These are phyloP conservation scores for Arabidopsis thaliana DNA, from an alignment of 345 rosid species.

Conservation along the genomic window TAIR10.1 NC_003071.7:12114001-12114500, in stretches of 20 bases:
- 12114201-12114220: constrained; percentile 28
- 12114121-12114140: constrained; percentile 1
- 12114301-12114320: no score
- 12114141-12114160: constrained; percentile 21
- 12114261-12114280: constrained; percentile 5
- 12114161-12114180: constrained; percentile 31
- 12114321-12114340: constrained; percentile 47
- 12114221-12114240: neutral
- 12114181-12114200: constrained; percentile 18
- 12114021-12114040: constrained; percentile 46
- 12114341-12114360: constrained; percentile 80
- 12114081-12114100: constrained; percentile 3
- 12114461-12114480: constrained; percentile 61
- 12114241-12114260: constrained; percentile 22
- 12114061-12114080: constrained; percentile 37
- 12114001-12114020: constrained; percentile 13
- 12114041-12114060: constrained; percentile 28
- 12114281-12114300: neutral
- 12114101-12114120: constrained; percentile 38
- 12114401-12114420: constrained; percentile 65
- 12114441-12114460: constrained; percentile 68
- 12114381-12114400: constrained; percentile 88
- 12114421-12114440: constrained; percentile 95
- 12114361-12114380: constrained; percentile 99
- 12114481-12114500: constrained; percentile 70